phyloP scores from a whole-genome alignment of 1,284 basidiomycete species.

The Bjerkandera adusta region DNA sequence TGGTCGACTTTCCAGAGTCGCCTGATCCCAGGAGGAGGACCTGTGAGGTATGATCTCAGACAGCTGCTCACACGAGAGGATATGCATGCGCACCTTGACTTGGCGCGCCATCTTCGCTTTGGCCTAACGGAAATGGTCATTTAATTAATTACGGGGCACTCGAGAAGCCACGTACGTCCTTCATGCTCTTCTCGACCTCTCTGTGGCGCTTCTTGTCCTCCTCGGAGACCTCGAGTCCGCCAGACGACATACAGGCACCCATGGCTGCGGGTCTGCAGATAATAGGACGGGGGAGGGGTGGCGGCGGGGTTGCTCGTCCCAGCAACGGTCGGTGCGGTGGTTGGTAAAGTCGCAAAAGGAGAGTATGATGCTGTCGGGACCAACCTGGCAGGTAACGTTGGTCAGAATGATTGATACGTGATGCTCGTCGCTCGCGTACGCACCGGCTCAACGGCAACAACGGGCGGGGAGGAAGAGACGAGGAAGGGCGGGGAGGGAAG shows the following conservation, averaged over 20 bases:
- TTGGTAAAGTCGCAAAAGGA: too few relatives aligned
- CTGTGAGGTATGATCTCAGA: conserved; percentile 34
- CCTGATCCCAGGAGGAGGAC: conserved; percentile 91
- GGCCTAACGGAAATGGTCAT: conserved; percentile 41
- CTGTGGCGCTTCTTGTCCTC: conserved; percentile 61
- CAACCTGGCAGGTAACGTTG: too few relatives aligned
- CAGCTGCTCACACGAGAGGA: not conserved
- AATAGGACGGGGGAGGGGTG: not conserved
- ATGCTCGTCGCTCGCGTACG: too few relatives aligned
- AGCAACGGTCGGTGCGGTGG: too few relatives aligned
- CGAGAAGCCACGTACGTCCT: conserved; percentile 46
- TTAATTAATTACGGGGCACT: not conserved
- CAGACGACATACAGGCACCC: conserved; percentile 76
- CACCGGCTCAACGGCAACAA: too few relatives aligned
- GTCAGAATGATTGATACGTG: too few relatives aligned
- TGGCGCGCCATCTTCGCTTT: conserved; percentile 66
- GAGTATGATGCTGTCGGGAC: too few relatives aligned
- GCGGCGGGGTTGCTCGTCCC: too few relatives aligned
- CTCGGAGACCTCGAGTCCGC: conserved; percentile 52
- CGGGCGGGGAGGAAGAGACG: too few relatives aligned
- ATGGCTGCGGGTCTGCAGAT: conserved; percentile 37
- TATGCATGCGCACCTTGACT: conserved; percentile 66
- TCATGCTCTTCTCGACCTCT: conserved; percentile 66
- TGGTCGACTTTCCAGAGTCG: conserved; percentile 91
- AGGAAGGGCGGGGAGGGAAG: too few relatives aligned